Percentiles rank a stretch among this genome's conserved stretches.
These are phyloP conservation scores for Aspergillus nanangensis DNA, from an alignment of 495 filamentous ascomycete species.

Conservation along the genomic window DNA sequence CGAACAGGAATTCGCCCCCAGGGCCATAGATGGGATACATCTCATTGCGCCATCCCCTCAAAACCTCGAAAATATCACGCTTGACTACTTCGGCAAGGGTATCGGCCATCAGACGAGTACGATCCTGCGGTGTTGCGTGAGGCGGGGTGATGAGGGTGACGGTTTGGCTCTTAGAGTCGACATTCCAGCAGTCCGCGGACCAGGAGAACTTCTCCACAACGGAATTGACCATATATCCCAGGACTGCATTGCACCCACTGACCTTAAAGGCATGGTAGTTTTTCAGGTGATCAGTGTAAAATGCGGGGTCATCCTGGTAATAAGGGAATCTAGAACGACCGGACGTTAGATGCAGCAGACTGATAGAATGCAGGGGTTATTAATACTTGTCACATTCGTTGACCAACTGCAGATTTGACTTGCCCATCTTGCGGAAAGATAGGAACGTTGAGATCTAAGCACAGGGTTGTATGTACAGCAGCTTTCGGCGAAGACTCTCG, in stretches of 20 bases:
- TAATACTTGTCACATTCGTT: conserved; percentile 61
- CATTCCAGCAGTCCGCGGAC: conserved; percentile 42
- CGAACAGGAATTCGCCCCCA: conserved; percentile 59
- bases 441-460: too few species aligned
- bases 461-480: too few species aligned
- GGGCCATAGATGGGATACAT: conserved; percentile 77
- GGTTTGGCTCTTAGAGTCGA: conserved; percentile 46
- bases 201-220: conserved; percentile 56
- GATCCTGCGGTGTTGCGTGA: conserved; percentile 46
- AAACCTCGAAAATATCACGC: conserved; percentile 60
- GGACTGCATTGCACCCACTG: conserved; percentile 40
- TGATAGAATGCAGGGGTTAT: neutral
- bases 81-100: conserved; percentile 62
- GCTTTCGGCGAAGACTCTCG: too few species aligned
- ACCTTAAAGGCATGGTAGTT: conserved; percentile 55
- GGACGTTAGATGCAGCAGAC: conserved; percentile 5
- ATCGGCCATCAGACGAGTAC: conserved; percentile 53
- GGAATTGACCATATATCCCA: conserved; percentile 58
- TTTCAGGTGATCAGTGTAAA: conserved; percentile 42
- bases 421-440: conserved; percentile 34
- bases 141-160: conserved; percentile 38
- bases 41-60: conserved; percentile 85
- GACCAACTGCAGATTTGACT: conserved; percentile 51
- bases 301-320: conserved; percentile 47
- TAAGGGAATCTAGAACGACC: conserved; percentile 60